Evolutionary conservation across 2,329 filamentous ascomycete genomes (phyloP), one percentile per base, ranked within the genome.

Genomic region (Cadophora luteo-olivacea): DNA sequence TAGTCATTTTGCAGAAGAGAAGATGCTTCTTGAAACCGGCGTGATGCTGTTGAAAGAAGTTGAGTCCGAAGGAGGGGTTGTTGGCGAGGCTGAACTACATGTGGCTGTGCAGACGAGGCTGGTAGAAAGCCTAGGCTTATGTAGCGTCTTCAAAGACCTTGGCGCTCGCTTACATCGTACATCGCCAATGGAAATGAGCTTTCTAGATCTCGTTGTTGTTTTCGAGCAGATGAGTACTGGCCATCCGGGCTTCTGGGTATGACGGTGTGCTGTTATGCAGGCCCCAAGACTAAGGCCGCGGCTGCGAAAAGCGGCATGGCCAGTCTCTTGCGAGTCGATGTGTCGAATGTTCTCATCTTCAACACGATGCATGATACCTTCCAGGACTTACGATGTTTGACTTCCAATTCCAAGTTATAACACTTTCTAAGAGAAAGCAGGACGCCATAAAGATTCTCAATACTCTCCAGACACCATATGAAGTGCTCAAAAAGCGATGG

Each of bases 361-460:
- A 8, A 9, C 24, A 32, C 22, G 64, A 54, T 67, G 61, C 38
- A n/a, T 64, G 16, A 61, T 64, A 58, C 58, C 64, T 45, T 29
- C 65, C 29, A 71, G 70, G 65, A 71, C 65, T 55, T 73, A 73
- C 24, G 67, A 73, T 67, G 72, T 71, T 36, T 48, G 67, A 52
- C 24, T 63, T 33, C 36, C 24, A 52, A n/a, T 4, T 25, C 54
- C 22, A 2, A 5, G 2, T 9, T 52, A 11, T 51, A 25, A 25
- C 45, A 22, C 0, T 51, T 57, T 64, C 41, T 69, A 32, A 69
- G n/a, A 22, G 8, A 14, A 38, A 11, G 12, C 32, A 97, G 93
- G 93, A 96, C 79, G 96, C 95, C 60, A 89, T 98, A 71, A 84
- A 89, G 73, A 89, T 92, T 49, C 87, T 98, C 77, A 98, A 98